phyloP scores from a whole-genome alignment of 805 yeast species.

The Candida hungchunana region DNA sequence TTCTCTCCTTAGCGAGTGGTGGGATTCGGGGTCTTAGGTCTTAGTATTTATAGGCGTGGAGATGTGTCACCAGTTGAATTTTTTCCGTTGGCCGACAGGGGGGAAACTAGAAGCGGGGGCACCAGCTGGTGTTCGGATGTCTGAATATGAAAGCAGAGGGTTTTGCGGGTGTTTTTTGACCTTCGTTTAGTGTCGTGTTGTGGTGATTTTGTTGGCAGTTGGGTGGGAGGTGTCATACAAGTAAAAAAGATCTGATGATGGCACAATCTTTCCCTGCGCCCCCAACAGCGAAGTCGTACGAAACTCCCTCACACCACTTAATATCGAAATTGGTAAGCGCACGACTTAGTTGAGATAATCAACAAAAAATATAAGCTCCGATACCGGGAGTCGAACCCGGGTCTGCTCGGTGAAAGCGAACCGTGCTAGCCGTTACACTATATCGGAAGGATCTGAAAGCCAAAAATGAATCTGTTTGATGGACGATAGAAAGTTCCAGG shows the following conservation, averaged over 20 bases:
- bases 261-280: no score
- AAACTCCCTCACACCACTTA: background rate
- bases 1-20: no score
- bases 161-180: no score
- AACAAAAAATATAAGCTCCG: slow-evolving; percentile 42
- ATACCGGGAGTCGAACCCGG: slow-evolving; percentile 88
- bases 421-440: slow-evolving; percentile 83
- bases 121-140: no score
- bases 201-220: background rate
- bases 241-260: no score
- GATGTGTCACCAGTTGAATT: no score
- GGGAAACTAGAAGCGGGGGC: no score
- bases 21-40: background rate
- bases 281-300: no score
- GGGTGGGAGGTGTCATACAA: no score
- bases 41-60: background rate
- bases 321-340: background rate
- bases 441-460: slow-evolving; percentile 30
- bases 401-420: slow-evolving; percentile 81
- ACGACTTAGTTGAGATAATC: background rate
- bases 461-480: background rate
- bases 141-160: no score
- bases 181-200: background rate
- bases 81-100: no score
- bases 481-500: background rate